phyloP scores from a whole-genome alignment of 495 filamentous ascomycete species.

The Neurospora sublineolata region DNA sequence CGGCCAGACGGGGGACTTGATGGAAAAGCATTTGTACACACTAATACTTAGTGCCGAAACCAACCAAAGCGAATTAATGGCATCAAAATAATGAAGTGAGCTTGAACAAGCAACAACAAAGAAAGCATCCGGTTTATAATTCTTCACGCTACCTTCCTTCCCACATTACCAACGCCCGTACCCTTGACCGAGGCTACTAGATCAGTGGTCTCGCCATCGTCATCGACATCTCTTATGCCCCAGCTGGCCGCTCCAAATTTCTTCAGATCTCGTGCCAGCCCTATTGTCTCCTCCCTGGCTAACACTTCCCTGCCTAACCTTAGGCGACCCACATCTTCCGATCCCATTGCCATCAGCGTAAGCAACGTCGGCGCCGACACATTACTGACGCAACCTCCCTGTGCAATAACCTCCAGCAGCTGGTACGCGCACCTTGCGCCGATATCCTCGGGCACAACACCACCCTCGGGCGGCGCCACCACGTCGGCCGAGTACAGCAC shows the following conservation, averaged over 20 bases:
- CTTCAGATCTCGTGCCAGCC: constrained; percentile 69
- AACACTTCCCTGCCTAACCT: constrained; percentile 63
- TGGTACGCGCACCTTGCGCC: constrained; percentile 81
- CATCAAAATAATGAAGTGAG: background rate
- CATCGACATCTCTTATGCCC: constrained; percentile 62
- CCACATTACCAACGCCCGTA: constrained; percentile 88
- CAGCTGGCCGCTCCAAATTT: constrained; percentile 77
- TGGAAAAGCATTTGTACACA: background rate
- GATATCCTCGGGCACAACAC: constrained; percentile 77
- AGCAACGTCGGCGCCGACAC: constrained; percentile 60
- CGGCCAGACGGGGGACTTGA: background rate
- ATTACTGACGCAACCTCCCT: constrained; percentile 70
- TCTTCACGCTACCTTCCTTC: constrained; percentile 75
- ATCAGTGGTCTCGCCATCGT: constrained; percentile 54
- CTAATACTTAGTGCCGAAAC: background rate
- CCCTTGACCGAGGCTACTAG: constrained; percentile 87
- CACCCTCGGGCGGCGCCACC: constrained; percentile 67
- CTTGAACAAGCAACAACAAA: background rate
- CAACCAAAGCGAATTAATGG: background rate
- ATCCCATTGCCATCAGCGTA: constrained; percentile 92
- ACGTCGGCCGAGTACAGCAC: constrained; percentile 81
- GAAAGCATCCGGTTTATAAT: background rate
- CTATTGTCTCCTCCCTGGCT: constrained; percentile 65
- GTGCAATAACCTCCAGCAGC: constrained; percentile 67
- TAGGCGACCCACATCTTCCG: constrained; percentile 47